Percentiles rank a stretch among this genome's conserved stretches.
These are phyloP conservation scores for Dipsacomyces acuminosporus DNA, from an alignment of 371 early-diverging fungal genomes.

Conservation along the genomic window DNA sequence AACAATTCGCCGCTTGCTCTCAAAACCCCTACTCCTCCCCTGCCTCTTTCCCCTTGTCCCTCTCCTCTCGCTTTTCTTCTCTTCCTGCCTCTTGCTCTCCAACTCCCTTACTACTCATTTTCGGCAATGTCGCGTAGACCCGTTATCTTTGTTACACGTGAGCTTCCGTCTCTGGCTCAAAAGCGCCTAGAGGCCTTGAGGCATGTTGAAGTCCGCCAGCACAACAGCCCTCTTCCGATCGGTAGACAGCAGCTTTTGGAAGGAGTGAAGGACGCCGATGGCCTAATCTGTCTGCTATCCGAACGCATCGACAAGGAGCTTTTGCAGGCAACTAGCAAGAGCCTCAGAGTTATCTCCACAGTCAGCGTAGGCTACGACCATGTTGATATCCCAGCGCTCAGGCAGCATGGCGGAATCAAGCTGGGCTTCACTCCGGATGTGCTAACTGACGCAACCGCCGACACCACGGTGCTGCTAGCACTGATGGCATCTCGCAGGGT, in stretches of 20 bases:
- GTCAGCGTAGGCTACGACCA: constrained; percentile 85
- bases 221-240: constrained; percentile 64
- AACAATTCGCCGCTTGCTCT: too few species aligned
- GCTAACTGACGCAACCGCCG: constrained; percentile 84
- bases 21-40: too few species aligned
- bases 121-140: constrained; percentile 4
- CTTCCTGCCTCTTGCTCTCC: background rate
- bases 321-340: constrained; percentile 58
- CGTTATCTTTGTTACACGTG: constrained; percentile 27
- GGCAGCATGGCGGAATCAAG: constrained; percentile 48
- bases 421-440: constrained; percentile 87
- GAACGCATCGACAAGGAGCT: constrained; percentile 69
- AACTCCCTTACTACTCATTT: background rate
- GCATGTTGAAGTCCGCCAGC: constrained; percentile 19
- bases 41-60: too few species aligned
- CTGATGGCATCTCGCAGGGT: constrained; percentile 67
- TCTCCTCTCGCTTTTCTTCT: background rate
- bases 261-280: constrained; percentile 55
- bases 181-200: constrained; percentile 22
- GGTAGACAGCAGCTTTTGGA: constrained; percentile 70
- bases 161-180: constrained; percentile 26
- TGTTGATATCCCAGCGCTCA: constrained; percentile 55
- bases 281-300: constrained; percentile 62
- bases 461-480: constrained; percentile 68
- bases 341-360: constrained; percentile 62